Base-by-base conservation (phyloP, 164 flowering plant genomes). In the Stephania japonica region DNA sequence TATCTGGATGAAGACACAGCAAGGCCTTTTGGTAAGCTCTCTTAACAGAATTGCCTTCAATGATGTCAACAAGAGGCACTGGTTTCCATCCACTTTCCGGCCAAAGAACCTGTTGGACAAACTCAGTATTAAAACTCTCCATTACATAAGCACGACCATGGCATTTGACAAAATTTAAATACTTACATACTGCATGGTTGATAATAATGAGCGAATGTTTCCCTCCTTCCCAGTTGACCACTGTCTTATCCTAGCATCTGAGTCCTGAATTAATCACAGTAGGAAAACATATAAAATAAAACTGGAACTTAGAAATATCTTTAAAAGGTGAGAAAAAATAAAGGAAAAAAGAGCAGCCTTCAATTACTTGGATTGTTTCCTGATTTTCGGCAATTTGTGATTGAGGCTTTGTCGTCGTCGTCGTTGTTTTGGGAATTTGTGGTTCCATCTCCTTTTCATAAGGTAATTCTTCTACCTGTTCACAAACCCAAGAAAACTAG, bases 71-170 rank as follows among this genome's bases (percentile, higher is more conserved):
- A 44, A 95, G 94, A 16, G 98, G 89, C 18, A 93, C 91, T 12
- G 98, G 85, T 72, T 87, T 92, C 98, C 99, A 93, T 74, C 99
- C 99, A 76, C 96, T 88, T 59, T 78, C 90, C 43, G 90, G 82
- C 99, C 98, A 91, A 73, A 95, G 90, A 83, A 95, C 88, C 99
- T 94, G 84, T 41, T 18, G 44, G 19, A 69, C 8, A 21, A 32
- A 66, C 68, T 53, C 3, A 53, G 3, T 53, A 53, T 0, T 9
- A 19, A 10, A 53, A 53, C 61, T 12, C 10, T 53, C 1, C 4
- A 32, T 32, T 32, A 4, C 38, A 0, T 10, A 16, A 16, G 61
- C 61, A 3, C 61, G 14, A 4, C 19, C 61, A 53, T 53, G 18
- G 14, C 6, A 53, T 53, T 47, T 53, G 19, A 53, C 61, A 53